These are phyloP conservation scores for Tricholoma terreum DNA, from an alignment of 768 basidiomycete genomes.

Conservation along the genomic window DNA sequence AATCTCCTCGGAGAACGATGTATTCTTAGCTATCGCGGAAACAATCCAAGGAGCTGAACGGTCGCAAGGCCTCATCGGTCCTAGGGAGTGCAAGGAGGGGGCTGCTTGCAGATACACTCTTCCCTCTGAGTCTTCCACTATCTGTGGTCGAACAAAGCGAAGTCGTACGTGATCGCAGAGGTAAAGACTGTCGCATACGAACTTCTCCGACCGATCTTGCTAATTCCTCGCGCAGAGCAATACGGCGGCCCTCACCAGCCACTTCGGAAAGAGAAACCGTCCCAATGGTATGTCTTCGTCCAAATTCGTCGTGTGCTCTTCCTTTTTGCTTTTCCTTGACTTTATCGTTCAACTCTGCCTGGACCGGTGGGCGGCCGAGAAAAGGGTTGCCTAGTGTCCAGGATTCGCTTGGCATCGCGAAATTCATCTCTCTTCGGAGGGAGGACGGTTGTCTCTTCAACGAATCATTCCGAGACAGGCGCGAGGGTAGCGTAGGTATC, in stretches of 20 bases:
- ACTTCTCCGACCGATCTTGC: slow-evolving; percentile 2
- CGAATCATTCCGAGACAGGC: not conserved
- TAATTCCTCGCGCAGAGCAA: slow-evolving; percentile 16
- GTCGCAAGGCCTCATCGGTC: slow-evolving; percentile 16
- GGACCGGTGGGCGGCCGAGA: not conserved
- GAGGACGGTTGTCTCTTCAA: not conserved
- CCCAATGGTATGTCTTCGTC: slow-evolving; percentile 11
- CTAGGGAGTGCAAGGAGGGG: slow-evolving; percentile 11
- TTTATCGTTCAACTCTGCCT: not conserved
- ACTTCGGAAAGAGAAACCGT: not conserved
- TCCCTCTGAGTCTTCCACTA: not conserved
- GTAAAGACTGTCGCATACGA: slow-evolving; percentile 2
- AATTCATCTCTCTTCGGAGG: not conserved
- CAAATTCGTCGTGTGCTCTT: not conserved
- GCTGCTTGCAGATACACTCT: not conserved
- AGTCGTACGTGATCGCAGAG: not conserved
- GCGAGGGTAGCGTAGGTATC: not conserved
- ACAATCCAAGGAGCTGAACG: slow-evolving; percentile 20
- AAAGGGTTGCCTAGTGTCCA: slow-evolving; percentile 15
- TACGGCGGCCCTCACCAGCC: slow-evolving; percentile 1
- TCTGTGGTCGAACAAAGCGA: not conserved
- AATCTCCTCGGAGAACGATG: slow-evolving; percentile 40
- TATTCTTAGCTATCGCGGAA: slow-evolving; percentile 40
- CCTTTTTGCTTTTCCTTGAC: not conserved
- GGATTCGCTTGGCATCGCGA: slow-evolving; percentile 5